Evolutionary conservation across 257 asterid genomes (phyloP).

Genomic region (Salvia rosmarinus): DNA sequence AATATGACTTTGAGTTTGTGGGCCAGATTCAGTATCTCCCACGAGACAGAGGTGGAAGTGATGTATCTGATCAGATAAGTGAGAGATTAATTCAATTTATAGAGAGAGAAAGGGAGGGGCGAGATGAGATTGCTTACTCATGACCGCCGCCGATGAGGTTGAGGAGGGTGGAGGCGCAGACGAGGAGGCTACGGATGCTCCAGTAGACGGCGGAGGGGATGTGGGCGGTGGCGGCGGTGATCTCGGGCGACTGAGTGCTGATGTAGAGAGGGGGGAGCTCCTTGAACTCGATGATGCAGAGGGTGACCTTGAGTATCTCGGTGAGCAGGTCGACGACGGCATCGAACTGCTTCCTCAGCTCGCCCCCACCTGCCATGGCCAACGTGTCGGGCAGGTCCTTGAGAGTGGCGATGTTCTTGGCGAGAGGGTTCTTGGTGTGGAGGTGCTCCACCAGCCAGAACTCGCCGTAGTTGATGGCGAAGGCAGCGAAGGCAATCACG

Average conservation of each 20-base stretch:
- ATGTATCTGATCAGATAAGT: constrained; percentile 40
- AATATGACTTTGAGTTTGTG: constrained; percentile 62
- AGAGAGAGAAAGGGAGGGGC: background rate
- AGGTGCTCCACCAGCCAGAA: constrained; percentile 68
- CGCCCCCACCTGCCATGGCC: constrained; percentile 33
- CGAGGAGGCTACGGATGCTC: constrained; percentile 67
- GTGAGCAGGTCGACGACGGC: constrained; percentile 43
- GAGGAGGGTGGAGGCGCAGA: constrained; percentile 58
- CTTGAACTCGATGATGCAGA: constrained; percentile 47
- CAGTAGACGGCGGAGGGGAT: constrained; percentile 74
- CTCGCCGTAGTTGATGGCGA: constrained; percentile 68
- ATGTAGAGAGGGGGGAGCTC: constrained; percentile 55
- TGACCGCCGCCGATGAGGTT: constrained; percentile 74
- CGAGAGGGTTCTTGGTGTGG: constrained; percentile 43
- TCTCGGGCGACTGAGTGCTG: constrained; percentile 32
- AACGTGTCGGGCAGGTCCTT: constrained; percentile 49
- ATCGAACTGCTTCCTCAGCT: constrained; percentile 47
- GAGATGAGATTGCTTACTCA: constrained; percentile 51
- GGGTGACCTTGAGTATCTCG: constrained; percentile 44
- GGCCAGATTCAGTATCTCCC: constrained; percentile 66
- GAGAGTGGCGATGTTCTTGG: constrained; percentile 55
- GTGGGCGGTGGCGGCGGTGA: constrained; percentile 29
- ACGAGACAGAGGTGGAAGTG: constrained; percentile 50
- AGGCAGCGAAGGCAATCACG: constrained; percentile 56
- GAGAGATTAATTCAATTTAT: too few species aligned